These are phyloP conservation scores for Panellus pusillus DNA, from an alignment of 768 basidiomycete genomes.

Conservation along the genomic window DNA sequence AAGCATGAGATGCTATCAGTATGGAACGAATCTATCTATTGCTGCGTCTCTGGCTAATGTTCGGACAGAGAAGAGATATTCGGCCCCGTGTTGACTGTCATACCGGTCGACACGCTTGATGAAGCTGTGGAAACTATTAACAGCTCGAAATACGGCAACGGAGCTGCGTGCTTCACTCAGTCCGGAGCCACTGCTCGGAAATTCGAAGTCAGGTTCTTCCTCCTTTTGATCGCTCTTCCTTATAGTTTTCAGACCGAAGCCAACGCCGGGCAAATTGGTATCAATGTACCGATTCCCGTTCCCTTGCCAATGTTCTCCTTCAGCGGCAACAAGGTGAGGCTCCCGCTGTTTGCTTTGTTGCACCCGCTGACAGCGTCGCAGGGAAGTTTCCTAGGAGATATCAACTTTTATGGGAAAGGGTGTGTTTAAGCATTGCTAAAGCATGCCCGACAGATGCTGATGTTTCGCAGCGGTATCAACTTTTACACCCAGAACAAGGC, in stretches of 20 bases:
- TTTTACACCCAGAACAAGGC: conserved; percentile 98
- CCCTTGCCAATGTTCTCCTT: conserved; percentile 93
- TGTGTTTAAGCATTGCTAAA: conserved; percentile 28
- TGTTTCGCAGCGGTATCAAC: conserved; percentile 67
- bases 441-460: conserved; percentile 1
- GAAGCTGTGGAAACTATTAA: conserved; percentile 92
- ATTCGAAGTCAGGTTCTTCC: conserved; percentile 47
- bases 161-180: conserved; percentile 94
- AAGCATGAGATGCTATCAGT: conserved; percentile 88
- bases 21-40: conserved; percentile 25
- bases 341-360: not conserved
- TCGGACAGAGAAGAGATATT: conserved; percentile 85
- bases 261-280: conserved; percentile 90
- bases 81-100: conserved; percentile 81
- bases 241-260: conserved; percentile 56
- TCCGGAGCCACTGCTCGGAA: conserved; percentile 92
- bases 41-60: not conserved
- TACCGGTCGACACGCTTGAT: conserved; percentile 81
- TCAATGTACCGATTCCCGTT: conserved; percentile 92
- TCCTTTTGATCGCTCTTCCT: not conserved
- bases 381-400: conserved; percentile 80
- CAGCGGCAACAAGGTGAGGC: conserved; percentile 83
- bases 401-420: conserved; percentile 91
- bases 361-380: conserved; percentile 21
- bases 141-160: conserved; percentile 88